Base-by-base conservation (phyloP, 768 basidiomycete species). In the Leccinum rimulosum region DNA sequence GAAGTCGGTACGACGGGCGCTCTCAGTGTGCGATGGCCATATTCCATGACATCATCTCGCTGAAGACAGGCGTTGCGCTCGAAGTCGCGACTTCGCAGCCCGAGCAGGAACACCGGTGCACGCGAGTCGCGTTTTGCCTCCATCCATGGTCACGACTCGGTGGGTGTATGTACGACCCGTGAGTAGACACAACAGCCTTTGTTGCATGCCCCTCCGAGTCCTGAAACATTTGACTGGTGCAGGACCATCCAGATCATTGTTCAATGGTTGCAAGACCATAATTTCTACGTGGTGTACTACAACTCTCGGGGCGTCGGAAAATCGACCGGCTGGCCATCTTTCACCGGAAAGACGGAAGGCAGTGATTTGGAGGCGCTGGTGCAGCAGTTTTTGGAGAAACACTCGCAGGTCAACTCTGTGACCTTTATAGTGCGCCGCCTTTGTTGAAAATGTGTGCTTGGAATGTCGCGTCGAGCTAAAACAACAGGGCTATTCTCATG, bases 141-240 rank as follows among this genome's bases (percentile, higher is more conserved):
- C 91, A 93, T 64, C 92, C 92, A 6, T 93, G 91, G 91, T 86
- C 88, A n/a, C 84, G 90, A 81, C 78, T 93, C 0, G 91, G 91
- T 1, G 91, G 91, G 15, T 79, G 75, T 53, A 89, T 87, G 84
- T 70, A 85, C 62, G 90, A 93, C 65, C 82, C 86, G 91, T 93
- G 70, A 67, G 89, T 79, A 9, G 38, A 40, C 8, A 40, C 17
- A n/a, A 57, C 43, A 25, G 52, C 25, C 10, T 50, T 7, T 22
- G 17, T 14, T 45, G 15, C 12, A 45, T 22, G 25, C 9, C 15
- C 28, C 40, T 22, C n/a, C n/a, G n/a, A n/a, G n/a, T n/a, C 25
- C 28, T 51, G 31, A 61, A 6, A 6, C 58, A 35, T 55, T 60
- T 8, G 47, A 43, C 8, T 25, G n/a, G 54, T 15, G 17, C 54